These are phyloP conservation scores for Diaporthe nobilis DNA, from an alignment of 2,329 filamentous ascomycete species.

Conservation along the genomic window DNA sequence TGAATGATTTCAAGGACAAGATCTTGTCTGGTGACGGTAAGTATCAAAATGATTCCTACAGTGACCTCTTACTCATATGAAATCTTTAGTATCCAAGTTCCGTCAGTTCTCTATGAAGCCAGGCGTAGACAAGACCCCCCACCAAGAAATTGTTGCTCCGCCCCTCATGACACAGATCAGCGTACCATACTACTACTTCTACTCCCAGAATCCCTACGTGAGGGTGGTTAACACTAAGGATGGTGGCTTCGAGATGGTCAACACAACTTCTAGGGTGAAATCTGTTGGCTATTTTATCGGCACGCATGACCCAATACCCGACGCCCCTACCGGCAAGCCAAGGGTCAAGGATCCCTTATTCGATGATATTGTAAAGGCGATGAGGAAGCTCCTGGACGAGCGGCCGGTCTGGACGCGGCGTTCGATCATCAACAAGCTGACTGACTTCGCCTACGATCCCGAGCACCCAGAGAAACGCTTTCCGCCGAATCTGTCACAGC, in stretches of 20 bases:
- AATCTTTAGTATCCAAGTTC: conserved; percentile 61
- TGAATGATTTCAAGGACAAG: conserved; percentile 78
- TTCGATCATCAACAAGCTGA: conserved; percentile 81
- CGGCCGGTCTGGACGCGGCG: conserved; percentile 91
- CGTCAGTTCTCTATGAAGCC: conserved; percentile 77
- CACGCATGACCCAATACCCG: conserved; percentile 71
- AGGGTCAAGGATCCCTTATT: conserved; percentile 73
- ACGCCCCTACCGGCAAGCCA: conserved; percentile 73
- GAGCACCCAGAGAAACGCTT: conserved; percentile 55
- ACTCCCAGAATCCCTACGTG: conserved; percentile 88
- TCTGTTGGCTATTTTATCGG: conserved; percentile 71
- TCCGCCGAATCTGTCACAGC: conserved; percentile 56
- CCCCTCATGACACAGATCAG: conserved; percentile 82
- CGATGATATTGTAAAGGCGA: conserved; percentile 72
- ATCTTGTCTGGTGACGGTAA: conserved; percentile 80
- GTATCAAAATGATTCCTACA: conserved; percentile 34
- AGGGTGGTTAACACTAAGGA: conserved; percentile 71
- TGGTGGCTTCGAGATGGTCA: conserved; percentile 68
- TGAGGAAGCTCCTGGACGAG: conserved; percentile 76
- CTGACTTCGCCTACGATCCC: conserved; percentile 36
- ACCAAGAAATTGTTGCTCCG: conserved; percentile 82
- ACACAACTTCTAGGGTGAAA: conserved; percentile 69
- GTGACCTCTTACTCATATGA: not conserved
- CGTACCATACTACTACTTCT: conserved; percentile 83
- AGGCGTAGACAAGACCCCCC: conserved; percentile 68